Base-by-base conservation (phyloP, 768 basidiomycete genomes). In the Rhizopogon vulgaris region DNA sequence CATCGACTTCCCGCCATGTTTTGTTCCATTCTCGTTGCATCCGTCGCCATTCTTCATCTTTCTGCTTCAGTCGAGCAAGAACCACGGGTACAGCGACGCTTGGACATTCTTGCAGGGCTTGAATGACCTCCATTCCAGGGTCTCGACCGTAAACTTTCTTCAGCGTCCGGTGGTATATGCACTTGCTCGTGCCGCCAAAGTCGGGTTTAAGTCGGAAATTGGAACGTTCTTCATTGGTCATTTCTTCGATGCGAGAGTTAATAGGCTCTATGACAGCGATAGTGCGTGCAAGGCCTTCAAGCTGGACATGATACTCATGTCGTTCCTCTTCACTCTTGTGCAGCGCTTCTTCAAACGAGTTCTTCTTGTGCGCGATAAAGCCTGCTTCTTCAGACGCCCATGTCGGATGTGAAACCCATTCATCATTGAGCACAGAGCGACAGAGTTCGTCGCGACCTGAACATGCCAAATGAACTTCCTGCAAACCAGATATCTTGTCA, bases 321-420 rank as follows among this genome's bases (percentile, higher is more conserved):
- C 96, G 84, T 68, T 99, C 96, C 68, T 99, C 95, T 69, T 99
- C 96, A 61, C 92, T 88, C 70, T 92, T 92, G 73, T 98, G 94
- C 52, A 98, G 75, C 0, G 90, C 89, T 63, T 97, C 95, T 68
- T 99, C 96, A 66, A 88, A 97, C 5, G 83, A 78, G 64, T 97
- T 99, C 75, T 97, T 97, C 76, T 96, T 95, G 69, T 97, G 91
- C 6, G 94, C 78, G 56, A 92, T 82, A 60, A 96, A 96, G 9
- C 91, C 94, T 1, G 94, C 83, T 64, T 95, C 94, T 65, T 98
- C 95, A 18, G 93, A 94, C 8, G 93, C 93, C 91, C 94, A 96
- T 1, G 94, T 95, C 3, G 96, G 95, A 67, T 98, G 95, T 12
- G 95, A 96, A 10, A 98, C 93, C 95, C 96, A 98, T 58, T 87